Conservation (phyloP, 169 alveolate genomes). For the Perkinsus olseni region DNA sequence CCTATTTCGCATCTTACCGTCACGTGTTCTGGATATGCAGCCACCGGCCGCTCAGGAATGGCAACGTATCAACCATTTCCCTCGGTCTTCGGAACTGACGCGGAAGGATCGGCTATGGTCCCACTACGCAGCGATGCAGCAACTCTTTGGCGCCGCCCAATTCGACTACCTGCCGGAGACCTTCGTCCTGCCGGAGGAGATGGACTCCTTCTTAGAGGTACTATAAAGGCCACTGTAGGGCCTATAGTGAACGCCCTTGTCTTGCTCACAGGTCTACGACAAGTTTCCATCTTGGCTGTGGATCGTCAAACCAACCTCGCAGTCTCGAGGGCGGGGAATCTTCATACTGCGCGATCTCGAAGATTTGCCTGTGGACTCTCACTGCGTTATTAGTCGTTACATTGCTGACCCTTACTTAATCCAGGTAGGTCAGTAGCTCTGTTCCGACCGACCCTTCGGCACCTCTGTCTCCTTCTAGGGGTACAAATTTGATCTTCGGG, state of each 20-base stretch:
- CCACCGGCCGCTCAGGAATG: slow-evolving; percentile 21
- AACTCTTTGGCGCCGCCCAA: slow-evolving; percentile 29
- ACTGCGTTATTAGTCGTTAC: slow-evolving; percentile 47
- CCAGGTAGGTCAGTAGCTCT: slow-evolving; percentile 20
- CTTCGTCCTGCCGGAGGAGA: slow-evolving; percentile 49
- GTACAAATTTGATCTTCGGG: slow-evolving; percentile 66
- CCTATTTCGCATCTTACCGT: too few relatives aligned
- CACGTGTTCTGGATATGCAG: neutral
- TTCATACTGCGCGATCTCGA: slow-evolving; percentile 25
- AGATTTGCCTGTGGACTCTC: slow-evolving; percentile 36
- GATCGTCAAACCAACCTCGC: slow-evolving; percentile 43
- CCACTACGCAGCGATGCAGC: slow-evolving; percentile 42
- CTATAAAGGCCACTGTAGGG: too few relatives aligned
- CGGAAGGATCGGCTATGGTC: slow-evolving; percentile 45
- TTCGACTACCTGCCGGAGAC: slow-evolving; percentile 55
- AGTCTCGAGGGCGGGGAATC: slow-evolving; percentile 55
- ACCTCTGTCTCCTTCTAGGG: slow-evolving; percentile 15
- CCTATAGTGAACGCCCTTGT: too few relatives aligned
- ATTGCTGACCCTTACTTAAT: slow-evolving; percentile 35
- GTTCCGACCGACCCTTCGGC: slow-evolving; percentile 48
- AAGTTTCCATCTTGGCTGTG: slow-evolving; percentile 17
- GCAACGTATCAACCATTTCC: slow-evolving; percentile 47
- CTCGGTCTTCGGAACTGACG: slow-evolving; percentile 35
- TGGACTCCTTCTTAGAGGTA: slow-evolving; percentile 21
- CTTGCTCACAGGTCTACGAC: neutral